A percentile compares a stretch with the other conserved stretches of the same genome.
Evolutionary conservation across 73 alveolate genomes (phyloP).

Genomic region (Paramecium sexaurelia): DNA sequence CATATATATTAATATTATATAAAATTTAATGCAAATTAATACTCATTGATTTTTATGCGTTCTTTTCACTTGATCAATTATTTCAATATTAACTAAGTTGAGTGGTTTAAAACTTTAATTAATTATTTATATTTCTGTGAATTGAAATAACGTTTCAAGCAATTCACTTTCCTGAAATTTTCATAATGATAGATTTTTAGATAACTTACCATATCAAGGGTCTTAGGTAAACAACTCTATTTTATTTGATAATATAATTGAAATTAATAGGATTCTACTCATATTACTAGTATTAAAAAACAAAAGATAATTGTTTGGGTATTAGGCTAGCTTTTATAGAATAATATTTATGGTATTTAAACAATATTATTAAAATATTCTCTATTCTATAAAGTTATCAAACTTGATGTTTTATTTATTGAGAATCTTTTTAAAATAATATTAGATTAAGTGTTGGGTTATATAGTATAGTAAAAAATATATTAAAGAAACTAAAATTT

Average conservation of each 20-base stretch:
- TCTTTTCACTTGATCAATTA: background rate
- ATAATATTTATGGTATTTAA: too few relatives aligned
- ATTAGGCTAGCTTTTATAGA: too few relatives aligned
- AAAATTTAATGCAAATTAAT: background rate
- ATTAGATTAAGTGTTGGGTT: conserved; percentile 21
- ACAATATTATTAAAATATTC: background rate
- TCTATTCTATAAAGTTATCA: background rate
- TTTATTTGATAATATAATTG: too few relatives aligned
- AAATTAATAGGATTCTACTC: too few relatives aligned
- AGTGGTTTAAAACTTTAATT: background rate
- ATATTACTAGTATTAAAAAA: too few relatives aligned
- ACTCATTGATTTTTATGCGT: background rate
- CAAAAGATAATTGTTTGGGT: too few relatives aligned
- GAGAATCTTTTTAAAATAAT: conserved; percentile 24
- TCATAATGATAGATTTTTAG: background rate
- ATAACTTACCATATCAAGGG: background rate
- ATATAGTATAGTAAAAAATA: background rate
- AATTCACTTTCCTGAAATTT: background rate
- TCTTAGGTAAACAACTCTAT: too few relatives aligned
- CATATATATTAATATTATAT: background rate
- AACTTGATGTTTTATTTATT: background rate
- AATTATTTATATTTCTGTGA: conserved; percentile 16
- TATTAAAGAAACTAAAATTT: background rate
- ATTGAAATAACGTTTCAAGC: conserved; percentile 14
- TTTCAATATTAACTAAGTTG: background rate